A percentile compares a stretch with the other conserved stretches of the same genome.
phyloP scores from a whole-genome alignment of 441 rosid species.

The Eugenia klotzschiana region DNA sequence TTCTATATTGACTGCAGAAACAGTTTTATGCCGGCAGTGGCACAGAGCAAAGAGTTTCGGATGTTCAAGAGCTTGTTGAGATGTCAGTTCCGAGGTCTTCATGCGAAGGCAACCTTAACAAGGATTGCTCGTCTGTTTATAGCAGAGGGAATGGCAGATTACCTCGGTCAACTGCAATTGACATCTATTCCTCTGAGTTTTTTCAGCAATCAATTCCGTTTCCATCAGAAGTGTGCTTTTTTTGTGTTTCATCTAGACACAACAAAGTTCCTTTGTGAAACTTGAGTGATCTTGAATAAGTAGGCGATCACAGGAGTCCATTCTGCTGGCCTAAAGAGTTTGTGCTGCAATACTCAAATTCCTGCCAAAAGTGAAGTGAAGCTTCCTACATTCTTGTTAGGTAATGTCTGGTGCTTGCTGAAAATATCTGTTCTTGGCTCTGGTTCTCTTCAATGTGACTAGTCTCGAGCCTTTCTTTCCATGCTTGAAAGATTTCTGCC shows the following conservation, averaged over 20 bases:
- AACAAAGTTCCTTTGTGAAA: not conserved
- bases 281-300: slow-evolving; percentile 4
- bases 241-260: not conserved
- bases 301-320: slow-evolving; percentile 43
- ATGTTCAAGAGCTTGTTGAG: slow-evolving; percentile 72
- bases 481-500: not conserved
- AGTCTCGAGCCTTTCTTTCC: not conserved
- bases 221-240: not conserved
- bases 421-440: slow-evolving; percentile 31
- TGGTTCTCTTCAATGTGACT: not conserved
- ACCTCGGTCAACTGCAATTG: slow-evolving; percentile 43
- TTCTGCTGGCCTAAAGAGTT: slow-evolving; percentile 48
- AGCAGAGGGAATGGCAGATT: slow-evolving; percentile 29
- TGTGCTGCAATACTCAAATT: slow-evolving; percentile 75
- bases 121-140: slow-evolving; percentile 60
- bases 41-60: slow-evolving; percentile 51
- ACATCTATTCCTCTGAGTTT: slow-evolving; percentile 16
- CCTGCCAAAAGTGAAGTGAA: slow-evolving; percentile 42
- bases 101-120: slow-evolving; percentile 53
- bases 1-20: slow-evolving; percentile 36
- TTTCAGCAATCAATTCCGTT: not conserved
- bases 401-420: slow-evolving; percentile 59
- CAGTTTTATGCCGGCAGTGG: slow-evolving; percentile 32
- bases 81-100: slow-evolving; percentile 76
- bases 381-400: slow-evolving; percentile 61